Base-by-base conservation (phyloP, 176 grass and related monocot species). In the Musa troglodytarum region DNA sequence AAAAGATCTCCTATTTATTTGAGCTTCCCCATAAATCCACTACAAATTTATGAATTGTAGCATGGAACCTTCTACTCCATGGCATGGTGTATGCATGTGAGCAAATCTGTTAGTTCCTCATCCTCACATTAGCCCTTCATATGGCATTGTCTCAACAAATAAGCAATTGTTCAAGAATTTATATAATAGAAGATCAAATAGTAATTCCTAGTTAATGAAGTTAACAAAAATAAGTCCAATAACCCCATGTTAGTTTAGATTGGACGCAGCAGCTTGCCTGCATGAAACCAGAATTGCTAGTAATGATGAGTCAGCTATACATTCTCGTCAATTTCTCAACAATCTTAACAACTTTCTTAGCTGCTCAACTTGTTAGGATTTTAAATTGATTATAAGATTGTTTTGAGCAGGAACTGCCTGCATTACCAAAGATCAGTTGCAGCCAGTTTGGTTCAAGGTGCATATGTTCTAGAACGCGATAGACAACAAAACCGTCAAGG, bases 391-490 rank as follows among this genome's bases (percentile, higher is more conserved):
- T 61, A 17, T 61, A 17, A 49, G 20, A 2, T 70, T 68, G 65
- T 70, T 70, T 70, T 11, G 19, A 52, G 72, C 84, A 86, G 84
- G 84, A 26, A 69, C n/a, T 74, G 50, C 49, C 84, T 55, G 7
- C 68, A 86, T 61, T 79, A 86, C 51, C 84, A 82, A 52, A 72
- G 79, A 74, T 55, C 74, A 61, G 25, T 86, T 28, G 51, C 57
- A 63, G 79, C 79, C 1, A 74, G 69, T 78, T 69, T 86, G 79
- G 79, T 86, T 74, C 84, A 82, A 68, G 75, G 75, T 50, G 65
- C 79, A 4, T 86, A 86, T 67, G 74, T 82, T 55, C 61, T 82
- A 5, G 84, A 86, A 69, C 80, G 79, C 9, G 84, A 86, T 22
- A 74, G 84, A 16, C 76, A 82, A 53, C 43, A 57, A 65, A 53